Evolutionary conservation across 2,329 filamentous ascomycete species (phyloP).

Genomic region (Alternaria arborescens): DNA sequence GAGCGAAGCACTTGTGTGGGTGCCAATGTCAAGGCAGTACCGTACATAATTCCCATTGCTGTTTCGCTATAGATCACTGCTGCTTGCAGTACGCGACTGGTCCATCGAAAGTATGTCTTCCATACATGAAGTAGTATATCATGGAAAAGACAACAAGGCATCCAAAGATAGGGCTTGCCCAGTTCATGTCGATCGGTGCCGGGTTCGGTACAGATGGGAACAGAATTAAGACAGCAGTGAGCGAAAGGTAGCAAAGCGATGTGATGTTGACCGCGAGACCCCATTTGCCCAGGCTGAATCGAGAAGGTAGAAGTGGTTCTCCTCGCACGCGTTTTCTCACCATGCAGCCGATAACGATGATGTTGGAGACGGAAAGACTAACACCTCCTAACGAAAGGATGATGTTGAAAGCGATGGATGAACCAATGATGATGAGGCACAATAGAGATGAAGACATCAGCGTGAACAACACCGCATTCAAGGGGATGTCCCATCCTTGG

Average conservation of each 20-base stretch:
- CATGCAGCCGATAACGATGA: constrained; percentile 56
- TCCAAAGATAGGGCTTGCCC: constrained; percentile 54
- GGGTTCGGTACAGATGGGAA: constrained; percentile 45
- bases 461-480: constrained; percentile 31
- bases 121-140: constrained; percentile 52
- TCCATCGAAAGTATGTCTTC: constrained; percentile 48
- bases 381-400: constrained; percentile 20
- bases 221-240: constrained; percentile 54
- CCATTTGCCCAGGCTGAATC: constrained; percentile 56
- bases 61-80: not conserved
- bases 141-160: constrained; percentile 52
- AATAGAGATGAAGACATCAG: constrained; percentile 26
- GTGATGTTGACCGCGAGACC: constrained; percentile 54
- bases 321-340: constrained; percentile 53
- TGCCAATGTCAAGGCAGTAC: not conserved
- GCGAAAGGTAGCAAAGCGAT: constrained; percentile 49
- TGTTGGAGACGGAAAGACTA: constrained; percentile 20
- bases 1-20: not conserved
- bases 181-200: constrained; percentile 54
- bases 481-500: constrained; percentile 29
- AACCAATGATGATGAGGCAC: constrained; percentile 38
- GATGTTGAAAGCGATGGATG: constrained; percentile 30
- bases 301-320: constrained; percentile 53
- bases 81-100: constrained; percentile 11
- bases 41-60: not conserved